These are phyloP conservation scores for Aspergillus sp. DNA, from an alignment of 2,329 filamentous ascomycete species.

Conservation along the genomic window DNA sequence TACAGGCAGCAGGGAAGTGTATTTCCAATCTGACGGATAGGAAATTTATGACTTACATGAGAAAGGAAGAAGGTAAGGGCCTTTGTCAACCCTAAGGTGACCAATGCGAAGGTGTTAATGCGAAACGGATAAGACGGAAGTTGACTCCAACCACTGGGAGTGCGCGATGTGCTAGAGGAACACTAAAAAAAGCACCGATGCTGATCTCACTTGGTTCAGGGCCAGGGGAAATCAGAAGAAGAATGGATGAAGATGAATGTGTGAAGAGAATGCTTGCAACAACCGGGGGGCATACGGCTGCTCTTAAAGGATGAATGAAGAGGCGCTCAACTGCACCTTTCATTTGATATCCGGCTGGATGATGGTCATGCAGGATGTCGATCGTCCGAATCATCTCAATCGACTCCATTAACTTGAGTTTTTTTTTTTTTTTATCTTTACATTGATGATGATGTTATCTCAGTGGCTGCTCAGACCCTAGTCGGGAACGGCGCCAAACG, in stretches of 20 bases:
- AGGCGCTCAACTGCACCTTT: slow-evolving; percentile 31
- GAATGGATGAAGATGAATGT: slow-evolving; percentile 10
- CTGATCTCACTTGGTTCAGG: not conserved
- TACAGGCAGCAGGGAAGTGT: too few relatives aligned
- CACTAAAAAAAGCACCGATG: too few relatives aligned
- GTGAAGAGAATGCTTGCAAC: slow-evolving; percentile 17
- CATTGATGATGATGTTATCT: not conserved
- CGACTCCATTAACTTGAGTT: slow-evolving; percentile 1
- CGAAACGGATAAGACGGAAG: not conserved
- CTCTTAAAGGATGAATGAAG: slow-evolving; percentile 26
- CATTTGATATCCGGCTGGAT: slow-evolving; percentile 38
- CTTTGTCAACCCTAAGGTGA: not conserved
- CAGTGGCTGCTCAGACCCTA: not conserved
- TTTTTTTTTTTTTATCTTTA: too few relatives aligned
- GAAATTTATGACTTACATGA: not conserved
- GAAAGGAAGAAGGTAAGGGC: not conserved
- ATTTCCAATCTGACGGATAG: not conserved
- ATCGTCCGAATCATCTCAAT: slow-evolving; percentile 20
- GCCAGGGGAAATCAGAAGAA: not conserved
- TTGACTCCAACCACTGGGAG: not conserved
- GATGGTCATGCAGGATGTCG: slow-evolving; percentile 39
- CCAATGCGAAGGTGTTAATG: too few relatives aligned
- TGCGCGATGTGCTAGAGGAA: too few relatives aligned
- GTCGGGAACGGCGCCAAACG: not conserved
- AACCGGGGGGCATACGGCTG: slow-evolving; percentile 16